Base-by-base conservation (phyloP, 163 green algal species). In the Coccomyxa subellipsoidea region DNA sequence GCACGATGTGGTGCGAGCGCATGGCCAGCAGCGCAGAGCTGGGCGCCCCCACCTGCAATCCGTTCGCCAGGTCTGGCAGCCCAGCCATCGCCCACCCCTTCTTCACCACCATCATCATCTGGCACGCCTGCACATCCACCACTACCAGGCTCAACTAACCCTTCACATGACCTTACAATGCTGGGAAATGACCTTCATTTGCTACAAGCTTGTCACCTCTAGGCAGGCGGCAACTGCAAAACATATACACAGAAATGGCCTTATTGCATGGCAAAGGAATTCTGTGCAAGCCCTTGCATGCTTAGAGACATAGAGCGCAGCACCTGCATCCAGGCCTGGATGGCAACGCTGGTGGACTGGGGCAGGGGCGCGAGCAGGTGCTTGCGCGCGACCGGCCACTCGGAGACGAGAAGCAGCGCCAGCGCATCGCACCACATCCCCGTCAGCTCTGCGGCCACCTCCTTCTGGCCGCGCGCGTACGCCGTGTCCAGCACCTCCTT, bases 341-440 rank as follows among this genome's bases (percentile, higher is more conserved):
- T 81, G 54, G 84, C 87, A 8, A 81, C 71, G 47, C 85, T 80
- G 38, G 91, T 86, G 69, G 81, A 86, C n/a, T 83, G 76, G 12
- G 82, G 27, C 8, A 69, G 38, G 10, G 84, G 54, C 6, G 80
- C 77, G 71, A 86, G 69, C 35, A 91, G 59, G 38, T 47, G 77
- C 31, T 84, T 73, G 27, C 89, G 66, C n/a, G 77, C 77, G 31
- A 36, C 40, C 1, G 77, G 69, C 93, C 93, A 96, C 85, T 93
- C 88, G 5, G 81, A 27, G 5, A 80, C 78, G 29, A 94, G 54
- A 83, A 96, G 82, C 3, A 83, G 79, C 15, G 86, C 54, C 76
- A 96, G 83, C 32, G 91, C 93, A 76, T 96, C 93, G 32, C 81
- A 86, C 92, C 92, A 95, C 79, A 90, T 87, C 69, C 90, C 89